phyloP scores from a whole-genome alignment of 2,329 filamentous ascomycete species.

The Exophiala bonariae region DNA sequence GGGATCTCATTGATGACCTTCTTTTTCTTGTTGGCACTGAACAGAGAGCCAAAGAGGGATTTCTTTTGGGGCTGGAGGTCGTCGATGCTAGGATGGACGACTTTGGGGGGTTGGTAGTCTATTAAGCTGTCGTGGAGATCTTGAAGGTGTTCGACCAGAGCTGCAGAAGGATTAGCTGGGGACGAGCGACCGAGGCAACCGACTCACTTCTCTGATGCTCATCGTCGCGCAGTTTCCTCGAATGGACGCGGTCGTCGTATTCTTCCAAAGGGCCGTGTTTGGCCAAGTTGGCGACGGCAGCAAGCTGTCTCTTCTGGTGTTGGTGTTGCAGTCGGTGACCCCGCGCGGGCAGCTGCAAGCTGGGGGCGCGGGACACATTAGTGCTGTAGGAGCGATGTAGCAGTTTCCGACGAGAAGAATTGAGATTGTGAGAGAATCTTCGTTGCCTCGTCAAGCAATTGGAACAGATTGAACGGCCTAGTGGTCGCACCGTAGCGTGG shows the following conservation, averaged over 20 bases:
- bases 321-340: too few species aligned
- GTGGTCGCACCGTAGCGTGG: constrained; percentile 3
- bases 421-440: neutral
- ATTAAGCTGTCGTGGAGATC: constrained; percentile 81
- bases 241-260: constrained; percentile 78
- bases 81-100: constrained; percentile 76
- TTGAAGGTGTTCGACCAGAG: constrained; percentile 85
- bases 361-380: too few species aligned
- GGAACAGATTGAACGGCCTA: constrained; percentile 11
- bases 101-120: constrained; percentile 70
- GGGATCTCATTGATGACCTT: constrained; percentile 58
- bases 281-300: constrained; percentile 19
- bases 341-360: too few species aligned
- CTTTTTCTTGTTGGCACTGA: constrained; percentile 49
- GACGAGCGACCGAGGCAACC: too few species aligned
- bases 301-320: constrained; percentile 16
- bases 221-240: constrained; percentile 77
- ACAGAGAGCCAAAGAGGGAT: constrained; percentile 52
- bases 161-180: constrained; percentile 46
- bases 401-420: constrained; percentile 3
- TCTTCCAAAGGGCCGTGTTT: constrained; percentile 73
- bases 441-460: constrained; percentile 15
- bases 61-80: constrained; percentile 59
- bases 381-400: neutral
- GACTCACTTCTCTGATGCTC: constrained; percentile 88